Evolutionary conservation across 2,329 filamentous ascomycete species (phyloP), one percentile per base, ranked within the genome.

Genomic region (Sporothrix globosa): DNA sequence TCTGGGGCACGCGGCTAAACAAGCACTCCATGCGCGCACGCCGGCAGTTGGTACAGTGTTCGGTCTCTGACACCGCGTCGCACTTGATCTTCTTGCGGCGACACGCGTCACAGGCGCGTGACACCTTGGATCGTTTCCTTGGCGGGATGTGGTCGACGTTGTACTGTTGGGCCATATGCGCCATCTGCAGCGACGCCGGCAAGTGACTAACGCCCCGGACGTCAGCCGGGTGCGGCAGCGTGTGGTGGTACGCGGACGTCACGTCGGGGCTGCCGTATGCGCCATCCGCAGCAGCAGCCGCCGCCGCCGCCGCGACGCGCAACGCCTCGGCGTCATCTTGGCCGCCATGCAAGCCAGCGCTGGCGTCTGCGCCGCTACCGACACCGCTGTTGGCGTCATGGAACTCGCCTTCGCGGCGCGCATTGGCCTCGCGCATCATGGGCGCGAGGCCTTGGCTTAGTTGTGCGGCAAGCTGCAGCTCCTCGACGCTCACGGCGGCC

Each of bases 11-110:
- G 67, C 93, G 87, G 79, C 92, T 96, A 77, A 97, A 97, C 24
- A 93, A 86, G 80, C 93, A 97, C 27, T 84, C 83, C n/a, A 89
- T 87, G n/a, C 87, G 87, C 9, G 92, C 90, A 68, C 92, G 88
- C 69, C 89, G 88, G 78, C 93, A 97, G 76, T 92, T 95, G 2
- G 91, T 91, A 76, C 93, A 97, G 6, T 91, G 89, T 71, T 89
- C 87, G 6, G 86, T 86, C 77, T 96, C 92, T 10, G 90, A 90
- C 72, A 88, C 87, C 4, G 92, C 91, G 80, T 97, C 93, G 76
- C 93, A 97, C 77, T 93, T 92, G 72, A 96, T 92, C 83, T 95
- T 96, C 80, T 96, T 96, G 69, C 93, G 87, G 56, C 93, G 86
- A 77, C 93, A 97, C 77, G 96, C 92, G 77, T 97, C 93, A 76